Evolutionary conservation across 805 yeast species (phyloP), one percentile per base, ranked within the genome.

Genomic region (Nakazawaea wyomingensis): DNA sequence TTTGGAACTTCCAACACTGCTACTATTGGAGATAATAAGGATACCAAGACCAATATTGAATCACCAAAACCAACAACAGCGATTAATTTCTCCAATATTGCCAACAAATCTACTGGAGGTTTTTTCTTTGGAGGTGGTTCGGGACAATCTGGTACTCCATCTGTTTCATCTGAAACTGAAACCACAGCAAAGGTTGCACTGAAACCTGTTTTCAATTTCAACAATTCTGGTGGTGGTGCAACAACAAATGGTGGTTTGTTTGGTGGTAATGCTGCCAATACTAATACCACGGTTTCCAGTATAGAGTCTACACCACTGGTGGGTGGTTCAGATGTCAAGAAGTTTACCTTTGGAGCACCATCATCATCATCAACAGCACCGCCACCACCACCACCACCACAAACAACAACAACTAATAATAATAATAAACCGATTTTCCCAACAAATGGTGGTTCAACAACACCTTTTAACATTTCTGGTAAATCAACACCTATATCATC

Each of bases 1-100:
- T 32, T 32, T 32, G 34, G 34, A 10, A n/a, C 27, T 20, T 17
- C 17, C 9, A n/a, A n/a, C n/a, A n/a, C n/a, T n/a, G n/a, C n/a
- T n/a, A n/a, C n/a, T n/a, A n/a, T n/a, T n/a, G n/a, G n/a, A n/a
- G 22, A n/a, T 7, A 18, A 9, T 10, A 34, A 34, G 30, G 28
- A n/a, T 10, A 20, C 7, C 14, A 16, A 20, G 10, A 34, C 28
- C 26, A 27, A 19, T 4, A 29, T 42, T 34, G 45, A 42, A 31
- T 42, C 45, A 17, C 45, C 40, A 27, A 22, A 38, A 19, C 41
- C 46, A 8, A 32, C 32, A 27, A 29, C 46, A 16, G 30, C 35
- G n/a, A 14, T 33, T 17, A 27, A n/a, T 22, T 42, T 42, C 30
- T 11, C 27, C 16, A 34, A 34, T 21, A 21, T 33, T 22, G 22